Conservation (phyloP, 1,284 basidiomycete species). For the Porodaedalea pini region DNA sequence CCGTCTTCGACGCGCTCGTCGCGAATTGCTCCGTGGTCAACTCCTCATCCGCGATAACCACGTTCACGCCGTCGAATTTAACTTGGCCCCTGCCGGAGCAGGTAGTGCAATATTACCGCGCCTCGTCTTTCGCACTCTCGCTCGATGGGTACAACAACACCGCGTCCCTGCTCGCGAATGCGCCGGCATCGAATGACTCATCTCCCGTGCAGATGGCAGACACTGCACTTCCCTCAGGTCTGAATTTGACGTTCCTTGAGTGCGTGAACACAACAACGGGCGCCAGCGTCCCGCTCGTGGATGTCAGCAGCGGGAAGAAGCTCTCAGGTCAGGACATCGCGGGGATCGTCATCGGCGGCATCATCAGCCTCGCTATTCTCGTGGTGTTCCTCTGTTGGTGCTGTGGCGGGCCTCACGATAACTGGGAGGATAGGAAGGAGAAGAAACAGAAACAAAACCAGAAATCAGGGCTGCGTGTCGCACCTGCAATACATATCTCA, state of each 20-base stretch:
- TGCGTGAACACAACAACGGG: constrained; percentile 25
- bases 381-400: not conserved
- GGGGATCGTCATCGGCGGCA: not conserved
- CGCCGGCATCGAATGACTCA: constrained; percentile 17
- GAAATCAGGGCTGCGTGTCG: too few species aligned
- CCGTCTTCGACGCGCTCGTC: constrained; percentile 25
- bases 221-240: constrained; percentile 19
- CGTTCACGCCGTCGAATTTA: constrained; percentile 4
- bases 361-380: not conserved
- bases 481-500: too few species aligned
- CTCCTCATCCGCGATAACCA: constrained; percentile 14
- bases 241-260: constrained; percentile 22
- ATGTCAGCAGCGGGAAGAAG: not conserved
- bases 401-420: not conserved
- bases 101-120: constrained; percentile 30
- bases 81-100: constrained; percentile 25
- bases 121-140: constrained; percentile 28
- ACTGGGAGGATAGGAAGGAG: not conserved
- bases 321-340: not conserved
- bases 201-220: constrained; percentile 12
- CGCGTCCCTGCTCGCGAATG: constrained; percentile 22
- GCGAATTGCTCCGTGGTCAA: constrained; percentile 25
- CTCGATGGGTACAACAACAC: constrained; percentile 28
- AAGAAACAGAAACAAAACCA: not conserved
- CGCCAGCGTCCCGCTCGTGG: constrained; percentile 22